Percentiles rank a stretch among this genome's conserved stretches.
These are phyloP conservation scores for Rhododendron williamsianum DNA, from an alignment of 148 eudicot species.

Conservation along the genomic window DNA sequence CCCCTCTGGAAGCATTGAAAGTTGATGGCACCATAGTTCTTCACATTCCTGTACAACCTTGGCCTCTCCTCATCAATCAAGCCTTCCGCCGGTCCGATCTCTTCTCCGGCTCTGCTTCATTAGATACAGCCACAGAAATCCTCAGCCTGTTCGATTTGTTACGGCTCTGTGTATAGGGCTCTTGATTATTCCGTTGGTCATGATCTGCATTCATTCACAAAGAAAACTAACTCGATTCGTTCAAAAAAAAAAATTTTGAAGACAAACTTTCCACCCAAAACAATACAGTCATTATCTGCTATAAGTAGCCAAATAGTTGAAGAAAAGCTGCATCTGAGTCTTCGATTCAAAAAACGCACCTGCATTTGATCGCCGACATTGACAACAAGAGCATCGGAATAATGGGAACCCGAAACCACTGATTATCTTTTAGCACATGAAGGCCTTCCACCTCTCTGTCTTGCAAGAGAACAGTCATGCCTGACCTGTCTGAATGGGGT, in stretches of 20 bases:
- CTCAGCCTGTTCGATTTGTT: constrained; percentile 12
- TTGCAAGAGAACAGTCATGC: constrained; percentile 38
- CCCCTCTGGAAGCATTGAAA: constrained; percentile 27
- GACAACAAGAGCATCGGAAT: constrained; percentile 36
- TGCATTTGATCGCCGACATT: constrained; percentile 39
- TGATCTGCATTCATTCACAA: constrained; percentile 24
- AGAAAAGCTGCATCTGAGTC: neutral
- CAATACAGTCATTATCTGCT: no score
- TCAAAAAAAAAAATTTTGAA: neutral
- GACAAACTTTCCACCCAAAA: neutral
- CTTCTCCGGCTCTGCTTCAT: constrained; percentile 21
- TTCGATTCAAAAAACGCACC: constrained; percentile 2
- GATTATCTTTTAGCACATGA: constrained; percentile 36
- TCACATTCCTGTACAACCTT: constrained; percentile 13
- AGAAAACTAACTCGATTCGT: neutral
- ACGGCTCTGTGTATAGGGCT: constrained; percentile 33
- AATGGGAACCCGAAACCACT: constrained; percentile 41
- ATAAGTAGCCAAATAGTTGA: neutral
- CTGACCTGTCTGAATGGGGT: constrained; percentile 42
- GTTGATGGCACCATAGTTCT: constrained; percentile 21
- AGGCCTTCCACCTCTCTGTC: constrained; percentile 43
- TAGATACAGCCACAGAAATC: constrained; percentile 13
- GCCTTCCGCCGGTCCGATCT: constrained; percentile 18
- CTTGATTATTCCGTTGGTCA: constrained; percentile 33
- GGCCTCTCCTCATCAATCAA: constrained; percentile 14